These are phyloP conservation scores for Melastoma malabathricum DNA, from an alignment of 345 rosid species.

Conservation along the genomic window DNA sequence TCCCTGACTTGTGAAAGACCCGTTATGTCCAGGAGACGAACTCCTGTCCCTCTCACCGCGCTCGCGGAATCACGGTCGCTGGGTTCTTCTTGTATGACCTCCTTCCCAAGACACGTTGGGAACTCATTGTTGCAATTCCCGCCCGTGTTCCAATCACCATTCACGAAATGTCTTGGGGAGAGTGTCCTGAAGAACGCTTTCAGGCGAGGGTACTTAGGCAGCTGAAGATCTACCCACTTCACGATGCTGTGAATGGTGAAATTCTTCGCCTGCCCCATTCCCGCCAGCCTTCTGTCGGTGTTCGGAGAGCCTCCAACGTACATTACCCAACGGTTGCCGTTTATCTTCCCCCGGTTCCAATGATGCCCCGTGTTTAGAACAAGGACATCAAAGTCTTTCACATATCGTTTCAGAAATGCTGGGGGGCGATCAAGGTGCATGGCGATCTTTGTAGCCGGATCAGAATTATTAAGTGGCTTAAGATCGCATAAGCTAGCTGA, in stretches of 20 bases:
- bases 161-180: slow-evolving; percentile 35
- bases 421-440: slow-evolving; percentile 54
- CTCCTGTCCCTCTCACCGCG: slow-evolving; percentile 15
- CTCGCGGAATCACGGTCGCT: slow-evolving; percentile 11
- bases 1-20: slow-evolving; percentile 19
- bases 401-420: slow-evolving; percentile 20
- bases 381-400: slow-evolving; percentile 23
- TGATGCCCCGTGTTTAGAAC: slow-evolving; percentile 50
- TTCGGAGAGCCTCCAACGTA: slow-evolving; percentile 26
- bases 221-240: slow-evolving; percentile 34
- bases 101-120: slow-evolving; percentile 33
- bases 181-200: slow-evolving; percentile 32
- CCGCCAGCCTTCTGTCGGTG: slow-evolving; percentile 14
- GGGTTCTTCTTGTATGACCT: slow-evolving; percentile 14
- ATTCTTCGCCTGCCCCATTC: slow-evolving; percentile 27
- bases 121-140: slow-evolving; percentile 30
- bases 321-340: slow-evolving; percentile 34
- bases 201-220: slow-evolving; percentile 18
- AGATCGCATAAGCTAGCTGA: slow-evolving; percentile 43
- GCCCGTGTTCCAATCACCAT: slow-evolving; percentile 40
- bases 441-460: slow-evolving; percentile 21
- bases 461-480: slow-evolving; percentile 19
- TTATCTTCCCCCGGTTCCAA: slow-evolving; percentile 39
- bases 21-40: slow-evolving; percentile 19
- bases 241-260: slow-evolving; percentile 31